These are phyloP conservation scores for Colletotrichum echinochloae DNA, from an alignment of 2,329 filamentous ascomycete genomes.

Conservation along the genomic window DNA sequence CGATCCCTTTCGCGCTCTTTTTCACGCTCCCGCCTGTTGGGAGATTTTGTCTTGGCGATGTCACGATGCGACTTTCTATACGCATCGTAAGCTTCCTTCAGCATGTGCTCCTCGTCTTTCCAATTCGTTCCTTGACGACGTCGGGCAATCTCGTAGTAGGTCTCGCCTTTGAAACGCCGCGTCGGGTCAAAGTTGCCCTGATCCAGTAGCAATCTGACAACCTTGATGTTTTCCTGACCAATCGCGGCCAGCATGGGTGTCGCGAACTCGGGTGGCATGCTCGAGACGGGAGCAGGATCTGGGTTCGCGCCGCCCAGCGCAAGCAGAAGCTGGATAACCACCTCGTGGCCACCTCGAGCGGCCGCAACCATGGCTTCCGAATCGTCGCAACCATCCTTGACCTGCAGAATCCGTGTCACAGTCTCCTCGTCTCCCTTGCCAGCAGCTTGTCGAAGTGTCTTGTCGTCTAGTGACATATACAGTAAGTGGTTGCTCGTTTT, in stretches of 20 bases:
- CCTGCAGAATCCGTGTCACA: constrained; percentile 70
- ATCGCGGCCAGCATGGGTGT: constrained; percentile 97
- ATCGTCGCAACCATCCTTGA: constrained; percentile 74
- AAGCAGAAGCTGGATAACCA: constrained; percentile 83
- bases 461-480: constrained; percentile 73
- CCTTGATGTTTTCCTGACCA: constrained; percentile 86
- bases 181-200: constrained; percentile 87
- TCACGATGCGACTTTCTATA: constrained; percentile 67
- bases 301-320: constrained; percentile 74
- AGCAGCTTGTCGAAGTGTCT: constrained; percentile 70
- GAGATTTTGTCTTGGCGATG: constrained; percentile 62
- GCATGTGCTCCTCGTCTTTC: constrained; percentile 85
- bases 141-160: constrained; percentile 89
- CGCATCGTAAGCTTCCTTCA: constrained; percentile 81
- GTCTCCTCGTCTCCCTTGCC: constrained; percentile 72
- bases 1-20: constrained; percentile 46
- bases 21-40: constrained; percentile 57
- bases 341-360: constrained; percentile 89
- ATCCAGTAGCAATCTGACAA: constrained; percentile 82
- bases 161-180: constrained; percentile 78
- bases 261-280: constrained; percentile 75
- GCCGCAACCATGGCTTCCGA: constrained; percentile 91
- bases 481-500: constrained; percentile 74
- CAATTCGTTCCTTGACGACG: constrained; percentile 87
- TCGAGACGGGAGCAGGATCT: constrained; percentile 75